Conservation (phyloP, 106 monocot species). For the Dioscorea zingiberensis region DNA sequence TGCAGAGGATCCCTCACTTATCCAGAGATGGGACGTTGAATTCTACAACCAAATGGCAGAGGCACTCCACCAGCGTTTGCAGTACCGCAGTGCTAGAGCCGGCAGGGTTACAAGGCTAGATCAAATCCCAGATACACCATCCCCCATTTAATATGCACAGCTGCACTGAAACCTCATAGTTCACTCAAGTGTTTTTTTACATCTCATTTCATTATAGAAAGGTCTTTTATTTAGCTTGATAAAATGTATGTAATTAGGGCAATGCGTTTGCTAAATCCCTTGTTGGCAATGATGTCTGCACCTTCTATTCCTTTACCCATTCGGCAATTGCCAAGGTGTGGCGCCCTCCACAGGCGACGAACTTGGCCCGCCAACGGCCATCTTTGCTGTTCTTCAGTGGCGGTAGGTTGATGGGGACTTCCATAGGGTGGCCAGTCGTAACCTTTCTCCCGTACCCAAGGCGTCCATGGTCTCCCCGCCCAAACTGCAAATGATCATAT, state of each 20-base stretch:
- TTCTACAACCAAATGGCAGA: slow-evolving; percentile 88
- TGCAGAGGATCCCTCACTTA: slow-evolving; percentile 82
- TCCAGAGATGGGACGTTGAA: slow-evolving; percentile 80
- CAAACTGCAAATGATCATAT: slow-evolving; percentile 27
- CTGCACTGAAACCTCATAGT: no score
- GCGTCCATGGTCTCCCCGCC: slow-evolving; percentile 75
- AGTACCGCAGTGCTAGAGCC: slow-evolving; percentile 78
- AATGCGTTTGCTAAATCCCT: not conserved
- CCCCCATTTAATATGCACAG: not conserved
- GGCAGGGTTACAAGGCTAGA: slow-evolving; percentile 32
- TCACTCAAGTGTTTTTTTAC: no score
- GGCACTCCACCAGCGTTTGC: slow-evolving; percentile 73
- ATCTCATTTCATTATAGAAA: no score
- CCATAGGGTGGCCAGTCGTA: slow-evolving; percentile 62
- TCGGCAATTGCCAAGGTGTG: slow-evolving; percentile 83
- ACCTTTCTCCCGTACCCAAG: slow-evolving; percentile 63
- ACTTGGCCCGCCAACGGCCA: slow-evolving; percentile 48
- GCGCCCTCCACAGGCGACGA: slow-evolving; percentile 68
- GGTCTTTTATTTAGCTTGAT: not conserved
- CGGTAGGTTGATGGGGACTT: slow-evolving; percentile 51
- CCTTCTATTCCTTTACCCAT: slow-evolving; percentile 34
- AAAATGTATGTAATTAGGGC: not conserved
- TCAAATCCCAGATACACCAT: slow-evolving; percentile 28
- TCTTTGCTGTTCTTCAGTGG: slow-evolving; percentile 18
- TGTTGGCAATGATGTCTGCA: not conserved